Base-by-base conservation (phyloP, 768 basidiomycete species). In the Boletus edulis region DNA sequence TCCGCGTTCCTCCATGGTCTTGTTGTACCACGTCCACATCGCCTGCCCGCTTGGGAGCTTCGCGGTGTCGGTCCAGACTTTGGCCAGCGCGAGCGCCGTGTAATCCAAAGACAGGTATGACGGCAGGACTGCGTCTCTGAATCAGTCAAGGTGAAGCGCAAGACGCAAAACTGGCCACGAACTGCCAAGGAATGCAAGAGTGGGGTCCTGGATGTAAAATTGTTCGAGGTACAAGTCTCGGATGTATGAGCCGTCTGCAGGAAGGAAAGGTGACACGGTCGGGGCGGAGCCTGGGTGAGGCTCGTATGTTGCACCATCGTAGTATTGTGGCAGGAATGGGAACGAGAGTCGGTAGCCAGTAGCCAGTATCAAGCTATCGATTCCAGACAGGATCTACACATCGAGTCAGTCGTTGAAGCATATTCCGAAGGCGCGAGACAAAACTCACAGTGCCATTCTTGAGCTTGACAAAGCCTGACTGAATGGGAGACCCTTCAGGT, bases 321-420 rank as follows among this genome's bases (percentile, higher is more conserved):
- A 63, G 35, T 60, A 60, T 32, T 55, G 61, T 8, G 57, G 24
- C 35, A 57, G 45, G 51, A 63, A 63, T 27, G 61, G 62, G 13
- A 37, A 63, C 13, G 61, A 57, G n/a, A 55, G 50, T 20, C 51
- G 44, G 47, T 43, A 60, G 1, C 52, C 58, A 10, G 62, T 63
- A 2, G 61, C 40, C 13, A 56, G 24, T 43, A 63, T 59, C 14
- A 62, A 46, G 6, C 50, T 41, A 31, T 63, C 57, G 31, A 42
- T 17, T 29, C 49, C 49, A 2, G 42, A 43, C 34, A 51, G 17
- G 32, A 44, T 37, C 50, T 51, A 12, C 1, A 42, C n/a, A 11
- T 7, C 12, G 11, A 15, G 15, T 37, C 15, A 13, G 17, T 34
- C 11, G 3, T n/a, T 17, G 6, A n/a, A 17, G 4, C 3, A 44